Evolutionary conservation across 2,329 filamentous ascomycete genomes (phyloP), one percentile per base, ranked within the genome.

Genomic region (Aspergillus phoenicis): DNA sequence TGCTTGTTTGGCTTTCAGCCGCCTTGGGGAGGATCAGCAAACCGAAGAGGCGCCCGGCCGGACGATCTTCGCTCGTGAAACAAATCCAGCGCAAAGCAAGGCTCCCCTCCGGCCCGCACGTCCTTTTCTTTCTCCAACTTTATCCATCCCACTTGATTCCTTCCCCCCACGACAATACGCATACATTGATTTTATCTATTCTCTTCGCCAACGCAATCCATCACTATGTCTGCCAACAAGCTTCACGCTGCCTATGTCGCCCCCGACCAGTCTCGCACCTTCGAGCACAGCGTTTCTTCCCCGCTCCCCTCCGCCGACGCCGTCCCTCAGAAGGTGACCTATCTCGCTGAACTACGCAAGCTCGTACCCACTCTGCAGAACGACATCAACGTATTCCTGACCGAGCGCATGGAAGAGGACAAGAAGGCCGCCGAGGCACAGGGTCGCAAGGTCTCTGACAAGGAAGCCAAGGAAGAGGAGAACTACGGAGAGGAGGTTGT

Each of bases 401-500:
- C 86, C 17, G 75, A 81, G 64, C 84, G 83, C 62, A 88, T 88
- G 86, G 85, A 84, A 48, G 82, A 87, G 63, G 86, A 88, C 62
- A 87, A 85, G 63, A 73, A 73, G 33, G 61, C 64, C 1, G 75
- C 75, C 7, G 72, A 70, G 15, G 74, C 73, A 8, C 67, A 69
- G 30, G 71, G 69, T 8, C 70, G 79, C 33, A 67, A 71, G 41
- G 60, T 75, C 24, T 77, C 73, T n/a, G 74, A 74, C 22, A 71
- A 75, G 55, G 75, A 77, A 62, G 71, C 74, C 52, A 76, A 77
- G 57, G 80, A 82, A 58, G 81, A 82, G 62, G 83, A 85, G 64
- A 84, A 93, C 72, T 96, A 97, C 73, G 93, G 92, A 52, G 93
- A 96, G 75, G 92, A 96, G 74, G 85, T 88, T 24, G 80, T 85